These are phyloP conservation scores for Salicornia ramosissima DNA, from an alignment of 148 eudicot species.

Conservation along the genomic window DNA sequence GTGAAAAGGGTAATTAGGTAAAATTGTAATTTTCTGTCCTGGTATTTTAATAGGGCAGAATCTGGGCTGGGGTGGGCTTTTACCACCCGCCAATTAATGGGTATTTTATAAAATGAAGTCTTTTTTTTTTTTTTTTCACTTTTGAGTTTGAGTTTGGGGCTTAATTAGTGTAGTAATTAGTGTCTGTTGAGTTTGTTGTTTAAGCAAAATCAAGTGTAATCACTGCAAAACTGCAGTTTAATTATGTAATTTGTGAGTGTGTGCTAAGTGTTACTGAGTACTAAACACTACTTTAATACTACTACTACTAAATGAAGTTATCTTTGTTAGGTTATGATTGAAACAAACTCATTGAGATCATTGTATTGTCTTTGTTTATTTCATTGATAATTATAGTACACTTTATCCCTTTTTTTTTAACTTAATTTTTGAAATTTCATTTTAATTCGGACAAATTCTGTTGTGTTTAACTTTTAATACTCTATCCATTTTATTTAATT, in stretches of 20 bases:
- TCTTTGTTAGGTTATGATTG: neutral
- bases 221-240: constrained; percentile 19
- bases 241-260: constrained; percentile 15
- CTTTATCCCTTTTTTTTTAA: no score
- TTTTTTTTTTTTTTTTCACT: neutral
- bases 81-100: constrained; percentile 24
- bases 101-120: neutral
- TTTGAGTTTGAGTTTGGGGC: neutral
- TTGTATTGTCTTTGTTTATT: neutral
- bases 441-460: no score
- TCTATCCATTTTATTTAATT: no score
- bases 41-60: constrained; percentile 22
- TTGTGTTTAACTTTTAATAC: no score
- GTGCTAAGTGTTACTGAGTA: neutral
- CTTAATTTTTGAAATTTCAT: no score
- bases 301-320: neutral
- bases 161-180: constrained; percentile 16
- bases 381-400: neutral
- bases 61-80: constrained; percentile 27
- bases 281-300: neutral
- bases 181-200: constrained; percentile 15
- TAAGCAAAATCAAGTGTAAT: constrained; percentile 22
- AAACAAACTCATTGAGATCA: neutral
- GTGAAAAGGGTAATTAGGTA: constrained; percentile 13
- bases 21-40: constrained; percentile 19